These are phyloP conservation scores for Fusarium setosum DNA, from an alignment of 2,329 filamentous ascomycete species.

Conservation along the genomic window DNA sequence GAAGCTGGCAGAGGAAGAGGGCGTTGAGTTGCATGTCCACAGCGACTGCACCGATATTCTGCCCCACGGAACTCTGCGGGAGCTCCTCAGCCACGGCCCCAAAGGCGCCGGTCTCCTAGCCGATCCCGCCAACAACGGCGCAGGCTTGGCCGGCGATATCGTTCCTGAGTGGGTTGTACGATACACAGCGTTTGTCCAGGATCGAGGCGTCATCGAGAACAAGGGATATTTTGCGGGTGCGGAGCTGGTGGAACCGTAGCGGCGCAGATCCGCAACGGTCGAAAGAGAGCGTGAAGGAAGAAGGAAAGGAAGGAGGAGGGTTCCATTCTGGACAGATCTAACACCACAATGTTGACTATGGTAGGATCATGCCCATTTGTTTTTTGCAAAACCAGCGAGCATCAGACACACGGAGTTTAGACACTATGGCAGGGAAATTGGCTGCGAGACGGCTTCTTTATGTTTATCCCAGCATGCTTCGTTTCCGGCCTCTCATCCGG, in stretches of 20 bases:
- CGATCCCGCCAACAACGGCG: conserved; percentile 59
- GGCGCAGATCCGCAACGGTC: background rate
- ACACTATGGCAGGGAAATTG: conserved; percentile 41
- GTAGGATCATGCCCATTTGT: conserved; percentile 35
- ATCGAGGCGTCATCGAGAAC: conserved; percentile 95
- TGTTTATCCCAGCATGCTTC: conserved; percentile 89
- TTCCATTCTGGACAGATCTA: conserved; percentile 20
- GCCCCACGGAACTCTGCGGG: conserved; percentile 84
- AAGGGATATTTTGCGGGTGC: conserved; percentile 97
- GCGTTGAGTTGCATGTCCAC: conserved; percentile 91
- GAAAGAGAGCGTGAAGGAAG: background rate
- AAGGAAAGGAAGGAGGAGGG: background rate
- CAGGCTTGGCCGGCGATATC: conserved; percentile 80
- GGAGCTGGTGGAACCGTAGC: conserved; percentile 65
- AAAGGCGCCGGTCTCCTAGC: conserved; percentile 82
- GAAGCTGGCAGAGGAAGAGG: conserved; percentile 82
- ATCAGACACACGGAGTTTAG: conserved; percentile 47
- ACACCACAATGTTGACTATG: conserved; percentile 25
- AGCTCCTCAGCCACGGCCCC: conserved; percentile 80
- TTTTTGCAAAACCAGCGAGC: conserved; percentile 47
- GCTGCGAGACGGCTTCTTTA: conserved; percentile 37
- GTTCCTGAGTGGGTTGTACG: conserved; percentile 95
- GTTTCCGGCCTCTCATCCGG: conserved; percentile 91
- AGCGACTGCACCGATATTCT: conserved; percentile 94
- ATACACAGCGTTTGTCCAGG: conserved; percentile 94